These are phyloP conservation scores for Leucoagaricus sp. DNA, from an alignment of 1,284 basidiomycete species.

Conservation along the genomic window DNA sequence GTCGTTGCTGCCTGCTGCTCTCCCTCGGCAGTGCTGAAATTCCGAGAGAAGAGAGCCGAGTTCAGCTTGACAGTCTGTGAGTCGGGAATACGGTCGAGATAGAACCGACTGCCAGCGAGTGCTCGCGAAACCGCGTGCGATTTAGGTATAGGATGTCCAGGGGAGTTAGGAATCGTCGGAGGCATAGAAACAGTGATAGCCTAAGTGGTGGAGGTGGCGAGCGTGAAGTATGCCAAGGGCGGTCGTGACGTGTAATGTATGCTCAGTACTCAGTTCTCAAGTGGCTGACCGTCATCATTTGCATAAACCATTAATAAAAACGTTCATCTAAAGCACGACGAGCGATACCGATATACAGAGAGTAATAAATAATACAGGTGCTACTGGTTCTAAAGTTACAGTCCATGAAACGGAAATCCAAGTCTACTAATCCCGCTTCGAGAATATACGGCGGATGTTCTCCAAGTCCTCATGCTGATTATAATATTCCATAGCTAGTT, in stretches of 20 bases:
- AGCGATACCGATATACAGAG: not conserved
- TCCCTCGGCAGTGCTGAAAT: no score
- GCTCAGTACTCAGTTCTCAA: not conserved
- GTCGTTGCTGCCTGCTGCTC: no score
- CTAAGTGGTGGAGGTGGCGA: not conserved
- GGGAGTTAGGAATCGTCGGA: not conserved
- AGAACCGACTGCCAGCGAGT: not conserved
- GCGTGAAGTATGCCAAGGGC: not conserved
- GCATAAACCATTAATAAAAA: conserved; percentile 2
- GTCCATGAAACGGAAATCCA: not conserved
- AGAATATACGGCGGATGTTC: conserved; percentile 42
- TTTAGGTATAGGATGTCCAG: not conserved
- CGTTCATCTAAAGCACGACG: not conserved
- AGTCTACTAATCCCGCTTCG: conserved; percentile 15
- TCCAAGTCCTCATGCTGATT: conserved; percentile 47
- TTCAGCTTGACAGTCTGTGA: not conserved
- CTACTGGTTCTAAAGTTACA: not conserved
- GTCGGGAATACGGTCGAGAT: not conserved
- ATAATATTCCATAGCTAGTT: conserved; percentile 43
- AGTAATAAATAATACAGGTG: conserved; percentile 12
- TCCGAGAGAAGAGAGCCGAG: not conserved
- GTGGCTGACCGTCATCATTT: not conserved
- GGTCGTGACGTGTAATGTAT: not conserved
- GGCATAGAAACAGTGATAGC: not conserved
- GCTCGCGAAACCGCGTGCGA: not conserved